Evolutionary conservation across 2,329 filamentous ascomycete species (phyloP).

Genomic region (Colletotrichum orchidophilum): DNA sequence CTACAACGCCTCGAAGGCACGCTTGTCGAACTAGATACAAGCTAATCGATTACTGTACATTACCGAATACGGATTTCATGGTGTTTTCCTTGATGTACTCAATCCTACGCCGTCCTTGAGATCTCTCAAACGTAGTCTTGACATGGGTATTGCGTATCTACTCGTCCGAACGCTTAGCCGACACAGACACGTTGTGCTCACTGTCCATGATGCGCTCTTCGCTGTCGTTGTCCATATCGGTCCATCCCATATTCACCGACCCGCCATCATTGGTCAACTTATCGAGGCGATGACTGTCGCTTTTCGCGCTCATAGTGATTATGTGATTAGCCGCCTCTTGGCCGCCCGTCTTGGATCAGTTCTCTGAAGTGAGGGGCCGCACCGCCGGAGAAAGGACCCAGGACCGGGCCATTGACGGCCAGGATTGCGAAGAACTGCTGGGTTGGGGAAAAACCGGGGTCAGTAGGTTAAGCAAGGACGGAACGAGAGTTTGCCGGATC

Average conservation of each 20-base stretch:
- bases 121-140: constrained; percentile 15
- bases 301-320: constrained; percentile 36
- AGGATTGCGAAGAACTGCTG: constrained; percentile 39
- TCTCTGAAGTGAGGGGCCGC: constrained; percentile 27
- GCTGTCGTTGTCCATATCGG: constrained; percentile 35
- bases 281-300: constrained; percentile 32
- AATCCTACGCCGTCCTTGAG: neutral
- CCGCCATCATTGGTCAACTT: constrained; percentile 32
- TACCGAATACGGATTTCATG: neutral
- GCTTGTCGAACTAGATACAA: neutral
- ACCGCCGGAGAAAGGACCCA: constrained; percentile 36
- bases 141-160: neutral
- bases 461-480: neutral
- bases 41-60: neutral
- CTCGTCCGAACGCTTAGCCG: constrained; percentile 21
- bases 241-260: constrained; percentile 34
- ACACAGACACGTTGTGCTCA: constrained; percentile 10
- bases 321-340: constrained; percentile 29
- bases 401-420: constrained; percentile 37
- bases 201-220: constrained; percentile 35
- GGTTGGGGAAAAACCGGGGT: neutral
- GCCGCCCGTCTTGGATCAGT: constrained; percentile 9
- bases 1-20: neutral
- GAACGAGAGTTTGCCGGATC: neutral
- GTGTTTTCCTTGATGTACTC: no score